A percentile compares a stretch with the other conserved stretches of the same genome.
Evolutionary conservation across 345 rosid genomes (phyloP).

Genomic region (Cardamine resedifolia): DNA sequence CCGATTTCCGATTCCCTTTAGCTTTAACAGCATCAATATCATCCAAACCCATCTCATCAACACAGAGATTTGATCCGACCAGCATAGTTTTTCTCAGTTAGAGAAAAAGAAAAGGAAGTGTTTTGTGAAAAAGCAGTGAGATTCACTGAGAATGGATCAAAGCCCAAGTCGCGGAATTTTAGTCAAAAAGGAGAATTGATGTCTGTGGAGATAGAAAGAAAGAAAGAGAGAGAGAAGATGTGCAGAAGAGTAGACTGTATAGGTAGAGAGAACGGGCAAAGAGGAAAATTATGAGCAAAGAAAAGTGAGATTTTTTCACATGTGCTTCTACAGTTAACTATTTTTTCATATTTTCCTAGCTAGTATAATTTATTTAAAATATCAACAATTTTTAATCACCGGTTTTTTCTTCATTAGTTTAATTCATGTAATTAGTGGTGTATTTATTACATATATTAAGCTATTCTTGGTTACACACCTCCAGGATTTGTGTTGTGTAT

Average conservation of each 20-base stretch:
- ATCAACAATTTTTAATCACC: constrained; percentile 18
- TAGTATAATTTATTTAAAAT: too few species aligned
- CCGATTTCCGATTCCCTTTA: constrained; percentile 22
- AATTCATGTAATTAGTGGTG: neutral
- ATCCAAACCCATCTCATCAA: constrained; percentile 32
- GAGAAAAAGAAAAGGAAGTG: constrained; percentile 15
- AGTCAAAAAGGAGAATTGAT: constrained; percentile 39
- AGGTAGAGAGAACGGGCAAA: constrained; percentile 16
- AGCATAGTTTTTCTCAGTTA: neutral
- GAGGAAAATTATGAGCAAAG: constrained; percentile 13
- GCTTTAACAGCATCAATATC: constrained; percentile 8
- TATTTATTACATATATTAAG: neutral
- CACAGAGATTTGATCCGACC: constrained; percentile 21
- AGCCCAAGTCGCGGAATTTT: constrained; percentile 38
- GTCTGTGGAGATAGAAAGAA: constrained; percentile 26
- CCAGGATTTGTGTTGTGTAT: constrained; percentile 31
- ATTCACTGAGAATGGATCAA: constrained; percentile 35
- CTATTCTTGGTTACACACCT: constrained; percentile 20
- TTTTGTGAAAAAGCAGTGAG: constrained; percentile 24
- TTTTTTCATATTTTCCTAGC: neutral
- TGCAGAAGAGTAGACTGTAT: neutral
- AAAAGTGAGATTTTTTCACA: constrained; percentile 29
- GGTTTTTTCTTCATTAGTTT: neutral
- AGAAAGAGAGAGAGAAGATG: constrained; percentile 10
- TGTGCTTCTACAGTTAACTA: constrained; percentile 32